Evolutionary conservation across 2,329 filamentous ascomycete genomes (phyloP), one percentile per base, ranked within the genome.

Genomic region (Trichoderma simmonsii): DNA sequence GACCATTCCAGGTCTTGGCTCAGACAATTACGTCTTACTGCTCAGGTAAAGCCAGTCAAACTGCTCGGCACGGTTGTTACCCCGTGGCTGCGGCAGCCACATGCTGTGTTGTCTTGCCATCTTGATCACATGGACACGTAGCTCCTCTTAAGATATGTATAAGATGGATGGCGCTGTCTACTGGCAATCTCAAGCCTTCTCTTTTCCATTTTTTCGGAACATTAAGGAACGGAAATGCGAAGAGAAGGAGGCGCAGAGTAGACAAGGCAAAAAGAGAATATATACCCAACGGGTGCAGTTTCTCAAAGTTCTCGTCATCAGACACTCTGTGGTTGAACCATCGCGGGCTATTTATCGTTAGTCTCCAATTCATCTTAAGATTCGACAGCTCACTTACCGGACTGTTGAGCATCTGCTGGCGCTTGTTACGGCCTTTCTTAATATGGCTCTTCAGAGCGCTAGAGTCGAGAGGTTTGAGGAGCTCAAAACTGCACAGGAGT

Each of bases 371-470:
- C 18, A 26, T 8, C 48, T 8, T 6, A n/a, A 11, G 3, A 21
- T 12, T 9, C 8, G 21, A 32, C 8, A 12, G 57, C 24, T 30
- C 64, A 91, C 93, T 85, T 90, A 97, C 94, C 80, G 95, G 95
- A 85, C 94, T 97, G 86, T 97, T 98, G 73, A 98, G 87, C 89
- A 97, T 97, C 82, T 91, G 95, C 82, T 97, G 94, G 73, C 95
- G 89, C 86, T 97, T 97, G 83, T 95, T 97, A 73, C 95, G 89
- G 74, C 95, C 95, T 85, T 98, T 98, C 86, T 99, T 99, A 83
- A 99, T 99, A 80, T 99, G 96, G 77, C 92, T 98, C 88, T 99
- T 99, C 74, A 99, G 86, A 39, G 95, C 95, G 77, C 93, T 97
- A 14, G 95, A 98, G 82, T 99, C 96, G 61, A 99, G 87, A 8